A percentile compares a stretch with the other conserved stretches of the same genome.
phyloP scores from a whole-genome alignment of 2,329 filamentous ascomycete genomes.

The Chaetomium globosum region DNA sequence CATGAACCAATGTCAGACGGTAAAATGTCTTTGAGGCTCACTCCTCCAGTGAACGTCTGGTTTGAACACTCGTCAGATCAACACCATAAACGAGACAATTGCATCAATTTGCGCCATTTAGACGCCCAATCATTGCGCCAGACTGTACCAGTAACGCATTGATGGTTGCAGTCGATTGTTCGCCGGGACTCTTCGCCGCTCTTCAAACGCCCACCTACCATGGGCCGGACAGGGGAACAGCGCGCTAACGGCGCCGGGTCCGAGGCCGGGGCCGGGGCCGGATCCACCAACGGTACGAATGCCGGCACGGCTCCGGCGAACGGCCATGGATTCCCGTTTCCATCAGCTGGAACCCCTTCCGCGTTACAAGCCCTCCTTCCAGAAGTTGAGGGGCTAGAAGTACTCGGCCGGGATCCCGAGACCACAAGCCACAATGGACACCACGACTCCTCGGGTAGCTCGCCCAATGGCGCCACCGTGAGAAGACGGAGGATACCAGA shows the following conservation, averaged over 20 bases:
- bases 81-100: neutral
- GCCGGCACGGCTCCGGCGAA: neutral
- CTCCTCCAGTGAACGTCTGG: neutral
- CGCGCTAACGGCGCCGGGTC: constrained; percentile 5
- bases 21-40: neutral
- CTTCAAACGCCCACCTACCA: neutral
- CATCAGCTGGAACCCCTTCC: neutral
- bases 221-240: neutral
- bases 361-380: neutral
- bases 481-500: neutral
- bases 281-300: neutral
- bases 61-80: neutral
- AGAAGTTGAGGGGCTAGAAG: neutral
- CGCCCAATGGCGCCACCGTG: neutral
- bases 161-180: neutral
- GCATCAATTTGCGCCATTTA: neutral
- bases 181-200: neutral
- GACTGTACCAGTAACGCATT: neutral
- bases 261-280: neutral
- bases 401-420: neutral
- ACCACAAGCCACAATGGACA: neutral
- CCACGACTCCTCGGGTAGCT: neutral
- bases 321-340: neutral
- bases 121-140: neutral
- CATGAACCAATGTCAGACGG: neutral